A percentile compares a stretch with the other conserved stretches of the same genome.
These are phyloP conservation scores for Umbilicaria muhlenbergii DNA, from an alignment of 495 filamentous ascomycete genomes.

Conservation along the genomic window DNA sequence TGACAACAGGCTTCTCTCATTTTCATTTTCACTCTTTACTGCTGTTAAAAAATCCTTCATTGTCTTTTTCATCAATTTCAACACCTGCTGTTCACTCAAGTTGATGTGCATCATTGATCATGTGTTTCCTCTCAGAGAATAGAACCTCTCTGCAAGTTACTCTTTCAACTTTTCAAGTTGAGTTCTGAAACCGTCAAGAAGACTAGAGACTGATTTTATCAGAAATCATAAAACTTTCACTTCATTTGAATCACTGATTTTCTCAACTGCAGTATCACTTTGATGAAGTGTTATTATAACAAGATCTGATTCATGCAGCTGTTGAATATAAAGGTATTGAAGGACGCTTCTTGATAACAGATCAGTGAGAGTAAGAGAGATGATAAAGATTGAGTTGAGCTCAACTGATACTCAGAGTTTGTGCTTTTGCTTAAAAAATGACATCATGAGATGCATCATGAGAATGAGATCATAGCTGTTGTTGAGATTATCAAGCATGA, in stretches of 20 bases:
- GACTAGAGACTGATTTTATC: constrained; percentile 14
- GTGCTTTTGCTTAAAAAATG: constrained; percentile 17
- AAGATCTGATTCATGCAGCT: constrained; percentile 13
- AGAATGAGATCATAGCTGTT: constrained; percentile 20
- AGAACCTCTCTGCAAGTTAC: constrained; percentile 18
- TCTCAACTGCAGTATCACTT: constrained; percentile 12
- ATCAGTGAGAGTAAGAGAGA: constrained; percentile 18
- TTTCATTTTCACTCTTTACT: constrained; percentile 15
- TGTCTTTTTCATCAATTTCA: constrained; percentile 19
- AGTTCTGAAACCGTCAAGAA: constrained; percentile 16
- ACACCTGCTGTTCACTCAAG: constrained; percentile 21
- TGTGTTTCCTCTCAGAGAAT: constrained; percentile 17
- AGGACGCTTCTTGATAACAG: constrained; percentile 17
- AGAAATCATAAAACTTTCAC: constrained; percentile 16
- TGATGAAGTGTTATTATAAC: constrained; percentile 11
- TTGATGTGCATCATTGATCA: constrained; percentile 21
- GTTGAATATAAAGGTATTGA: constrained; percentile 19
- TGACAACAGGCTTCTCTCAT: constrained; percentile 8
- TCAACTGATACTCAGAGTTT: constrained; percentile 18
- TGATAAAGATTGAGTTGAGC: constrained; percentile 17
- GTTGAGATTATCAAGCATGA: constrained; percentile 18
- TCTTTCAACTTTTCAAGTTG: constrained; percentile 19
- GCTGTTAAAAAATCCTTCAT: constrained; percentile 16
- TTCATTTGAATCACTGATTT: constrained; percentile 17
- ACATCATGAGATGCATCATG: constrained; percentile 15